Conservation (phyloP, 164 flowering plant genomes). For the Tetrastigma voinierianum region DNA sequence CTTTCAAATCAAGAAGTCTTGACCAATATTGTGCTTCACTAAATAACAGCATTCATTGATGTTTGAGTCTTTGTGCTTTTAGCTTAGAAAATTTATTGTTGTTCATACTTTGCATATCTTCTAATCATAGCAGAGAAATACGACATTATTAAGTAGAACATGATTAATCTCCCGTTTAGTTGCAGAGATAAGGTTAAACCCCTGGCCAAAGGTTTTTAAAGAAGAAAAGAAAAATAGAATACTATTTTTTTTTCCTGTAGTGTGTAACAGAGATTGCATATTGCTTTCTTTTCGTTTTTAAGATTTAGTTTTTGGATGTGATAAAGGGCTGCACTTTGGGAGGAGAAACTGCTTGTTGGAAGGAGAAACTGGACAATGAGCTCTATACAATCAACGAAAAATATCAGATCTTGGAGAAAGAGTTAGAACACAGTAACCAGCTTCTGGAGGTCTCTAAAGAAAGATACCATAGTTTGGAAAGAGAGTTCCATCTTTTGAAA, state of each 20-base stretch:
- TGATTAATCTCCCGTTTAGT: too few species aligned
- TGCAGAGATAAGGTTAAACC: too few species aligned
- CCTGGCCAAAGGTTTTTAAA: too few species aligned
- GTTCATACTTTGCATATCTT: too few species aligned
- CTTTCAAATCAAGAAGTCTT: too few species aligned
- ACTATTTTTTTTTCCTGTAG: background rate
- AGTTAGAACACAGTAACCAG: conserved; percentile 39
- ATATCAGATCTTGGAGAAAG: conserved; percentile 43
- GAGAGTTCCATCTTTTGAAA: conserved; percentile 48
- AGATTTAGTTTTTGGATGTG: conserved; percentile 28
- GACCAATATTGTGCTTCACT: too few species aligned
- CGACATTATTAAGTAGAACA: too few species aligned
- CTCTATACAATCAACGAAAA: conserved; percentile 48
- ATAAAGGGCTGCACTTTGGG: conserved; percentile 49
- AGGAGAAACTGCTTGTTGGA: conserved; percentile 42
- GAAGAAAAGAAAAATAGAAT: background rate
- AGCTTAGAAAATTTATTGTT: too few species aligned
- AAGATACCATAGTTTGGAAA: conserved; percentile 54
- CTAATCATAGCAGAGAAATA: too few species aligned
- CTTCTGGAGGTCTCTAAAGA: conserved; percentile 50
- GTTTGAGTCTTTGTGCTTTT: too few species aligned
- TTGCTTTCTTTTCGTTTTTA: conserved; percentile 9
- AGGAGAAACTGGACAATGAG: conserved; percentile 46
- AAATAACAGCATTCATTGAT: too few species aligned
- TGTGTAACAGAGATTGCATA: background rate